A percentile compares a stretch with the other conserved stretches of the same genome.
Evolutionary conservation across 306 rosid species (phyloP).

Genomic region (Parietaria judaica): DNA sequence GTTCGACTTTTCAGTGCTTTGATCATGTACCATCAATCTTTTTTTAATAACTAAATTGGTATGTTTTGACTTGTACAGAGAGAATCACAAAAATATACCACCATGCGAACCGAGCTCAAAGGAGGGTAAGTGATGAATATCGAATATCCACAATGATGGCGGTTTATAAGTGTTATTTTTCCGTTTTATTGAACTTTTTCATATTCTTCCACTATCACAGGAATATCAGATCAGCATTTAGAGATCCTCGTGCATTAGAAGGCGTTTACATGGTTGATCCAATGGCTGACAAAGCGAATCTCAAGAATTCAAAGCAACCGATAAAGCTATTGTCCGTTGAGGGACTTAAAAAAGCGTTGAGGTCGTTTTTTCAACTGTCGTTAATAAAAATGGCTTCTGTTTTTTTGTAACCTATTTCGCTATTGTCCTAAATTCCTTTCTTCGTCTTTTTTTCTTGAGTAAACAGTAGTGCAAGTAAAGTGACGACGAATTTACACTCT

Average conservation of each 20-base stretch:
- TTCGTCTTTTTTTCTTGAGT: conserved; percentile 11
- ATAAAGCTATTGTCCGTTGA: conserved; percentile 66
- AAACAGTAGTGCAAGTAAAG: conserved; percentile 77
- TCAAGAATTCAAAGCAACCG: conserved; percentile 39
- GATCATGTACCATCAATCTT: neutral
- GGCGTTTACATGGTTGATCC: conserved; percentile 84
- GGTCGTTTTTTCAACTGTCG: conserved; percentile 42
- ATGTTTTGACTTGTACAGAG: conserved; percentile 35
- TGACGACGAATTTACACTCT: conserved; percentile 67
- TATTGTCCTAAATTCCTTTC: neutral
- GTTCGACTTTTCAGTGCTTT: conserved; percentile 18
- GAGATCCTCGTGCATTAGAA: conserved; percentile 49
- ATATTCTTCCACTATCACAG: conserved; percentile 30
- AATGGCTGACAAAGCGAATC: conserved; percentile 36
- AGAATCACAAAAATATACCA: conserved; percentile 62
- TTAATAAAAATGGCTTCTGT: neutral
- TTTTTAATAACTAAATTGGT: conserved; percentile 1
- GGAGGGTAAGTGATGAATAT: conserved; percentile 63
- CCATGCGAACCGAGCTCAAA: conserved; percentile 71
- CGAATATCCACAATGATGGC: conserved; percentile 5
- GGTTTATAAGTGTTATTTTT: neutral
- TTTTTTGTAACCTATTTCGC: neutral
- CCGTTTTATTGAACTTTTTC: conserved; percentile 1
- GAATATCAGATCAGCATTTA: conserved; percentile 66
- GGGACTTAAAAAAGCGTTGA: conserved; percentile 70